Evolutionary conservation across 2,329 filamentous ascomycete genomes (phyloP).

Genomic region (Cordyceps pruinosa): DNA sequence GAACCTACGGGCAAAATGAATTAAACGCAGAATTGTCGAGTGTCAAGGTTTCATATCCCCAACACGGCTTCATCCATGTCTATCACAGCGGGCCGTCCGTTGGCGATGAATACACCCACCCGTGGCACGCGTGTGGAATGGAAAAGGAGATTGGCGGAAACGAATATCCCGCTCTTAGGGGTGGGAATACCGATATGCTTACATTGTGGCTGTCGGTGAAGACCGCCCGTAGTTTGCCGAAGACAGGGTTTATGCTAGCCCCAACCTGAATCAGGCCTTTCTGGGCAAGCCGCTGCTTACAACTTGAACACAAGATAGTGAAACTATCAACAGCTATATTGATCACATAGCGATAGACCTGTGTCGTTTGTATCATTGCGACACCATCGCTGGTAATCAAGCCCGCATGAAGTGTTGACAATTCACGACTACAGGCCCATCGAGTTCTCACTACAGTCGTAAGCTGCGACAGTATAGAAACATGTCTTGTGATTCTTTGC

Average conservation of each 20-base stretch:
- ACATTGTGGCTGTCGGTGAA: not conserved
- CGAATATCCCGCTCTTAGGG: not conserved
- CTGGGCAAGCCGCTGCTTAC: not conserved
- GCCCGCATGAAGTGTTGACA: no score
- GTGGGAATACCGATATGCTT: not conserved
- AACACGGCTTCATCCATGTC: not conserved
- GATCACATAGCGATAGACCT: no score
- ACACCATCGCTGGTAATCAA: no score
- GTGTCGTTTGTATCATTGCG: no score
- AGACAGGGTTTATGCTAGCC: no score
- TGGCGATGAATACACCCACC: not conserved
- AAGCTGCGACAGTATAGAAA: no score
- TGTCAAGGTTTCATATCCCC: not conserved
- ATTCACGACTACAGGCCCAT: no score
- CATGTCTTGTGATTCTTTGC: no score
- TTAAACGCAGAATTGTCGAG: not conserved
- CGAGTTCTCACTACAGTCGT: no score
- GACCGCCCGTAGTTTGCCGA: not conserved
- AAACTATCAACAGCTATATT: no score
- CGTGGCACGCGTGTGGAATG: not conserved
- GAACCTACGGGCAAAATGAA: no score
- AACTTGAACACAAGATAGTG: not conserved
- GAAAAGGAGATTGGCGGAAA: constrained; percentile 1
- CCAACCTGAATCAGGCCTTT: not conserved
- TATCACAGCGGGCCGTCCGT: not conserved